Evolutionary conservation across 768 basidiomycete genomes (phyloP), one percentile per base, ranked within the genome.

Genomic region (Macrocybe gigantea): DNA sequence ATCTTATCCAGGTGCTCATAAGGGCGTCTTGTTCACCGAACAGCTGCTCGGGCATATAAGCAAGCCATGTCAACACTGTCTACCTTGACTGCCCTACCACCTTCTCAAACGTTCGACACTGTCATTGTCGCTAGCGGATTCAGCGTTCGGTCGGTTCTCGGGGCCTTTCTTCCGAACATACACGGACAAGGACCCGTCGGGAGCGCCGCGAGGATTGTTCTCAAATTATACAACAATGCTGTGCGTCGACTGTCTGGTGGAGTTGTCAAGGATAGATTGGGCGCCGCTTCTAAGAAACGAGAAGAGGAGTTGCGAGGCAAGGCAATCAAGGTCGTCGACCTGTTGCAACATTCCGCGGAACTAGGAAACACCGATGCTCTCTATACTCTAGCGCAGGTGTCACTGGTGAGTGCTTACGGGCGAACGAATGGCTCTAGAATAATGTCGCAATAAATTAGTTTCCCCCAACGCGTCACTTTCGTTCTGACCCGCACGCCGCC

Each of bases 101-200:
- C 77, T 33, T 69, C 74, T 37, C 74, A 79, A 47, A 71, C 77
- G 14, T 77, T 79, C 39, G 80, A 85, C 43, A 71, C 79, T 2
- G 68, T 70, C 6, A 66, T 75, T 14, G 22, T 22, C 1, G 67
- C 73, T 10, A 71, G 69, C 7, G 67, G 71, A 22, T 61, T 64
- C 34, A 59, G 64, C 40, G 62, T 75, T 2, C 71, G 68, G 49
- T 83, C 82, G 10, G 65, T 87, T 33, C 64, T 89, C 12, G 80
- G 82, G 2, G 75, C 79, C 0, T 72, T 89, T 45, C 66, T 88
- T 9, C 88, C 89, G 0, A 85, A 75, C 55, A 65, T 79, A 14
- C 87, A 89, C 60, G 86, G 85, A 2, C 85, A 85, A 62, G 88
- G 86, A 3, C 88, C 89, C 6, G 61, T 91, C 33, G 85, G 82